Conservation (phyloP, 208 protist genomes). For the Trichomonas vaginalis region DNA sequence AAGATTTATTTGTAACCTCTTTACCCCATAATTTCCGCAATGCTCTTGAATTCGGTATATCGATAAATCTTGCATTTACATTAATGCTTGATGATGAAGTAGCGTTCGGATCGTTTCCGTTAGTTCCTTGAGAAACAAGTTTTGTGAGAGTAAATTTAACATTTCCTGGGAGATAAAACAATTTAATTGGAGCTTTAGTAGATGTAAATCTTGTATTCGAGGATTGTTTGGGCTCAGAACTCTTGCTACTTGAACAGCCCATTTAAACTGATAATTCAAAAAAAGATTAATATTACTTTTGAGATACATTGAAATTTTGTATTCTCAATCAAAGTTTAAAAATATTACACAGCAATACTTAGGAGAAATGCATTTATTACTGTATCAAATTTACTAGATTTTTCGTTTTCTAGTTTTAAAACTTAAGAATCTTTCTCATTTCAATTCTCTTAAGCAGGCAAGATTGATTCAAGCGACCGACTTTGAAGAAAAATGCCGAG, state of each 20-base stretch:
- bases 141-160: not conserved
- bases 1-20: not conserved
- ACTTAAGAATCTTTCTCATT: no score
- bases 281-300: no score
- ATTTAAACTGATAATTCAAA: no score
- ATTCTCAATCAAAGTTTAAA: no score
- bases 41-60: not conserved
- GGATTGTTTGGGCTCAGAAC: not conserved
- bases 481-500: no score
- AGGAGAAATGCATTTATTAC: no score
- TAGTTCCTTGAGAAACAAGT: not conserved
- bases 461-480: no score
- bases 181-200: not conserved
- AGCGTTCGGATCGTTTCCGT: not conserved
- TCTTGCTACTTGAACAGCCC: not conserved
- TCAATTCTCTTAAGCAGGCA: no score
- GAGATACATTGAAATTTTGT: no score
- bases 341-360: no score
- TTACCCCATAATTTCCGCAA: not conserved
- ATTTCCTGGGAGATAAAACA: not conserved
- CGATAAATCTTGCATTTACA: not conserved
- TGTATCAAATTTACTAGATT: no score
- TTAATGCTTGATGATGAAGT: not conserved
- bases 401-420: no score
- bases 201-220: not conserved